phyloP scores from a whole-genome alignment of 306 rosid genomes.

The Lathyrus aphaca region DNA sequence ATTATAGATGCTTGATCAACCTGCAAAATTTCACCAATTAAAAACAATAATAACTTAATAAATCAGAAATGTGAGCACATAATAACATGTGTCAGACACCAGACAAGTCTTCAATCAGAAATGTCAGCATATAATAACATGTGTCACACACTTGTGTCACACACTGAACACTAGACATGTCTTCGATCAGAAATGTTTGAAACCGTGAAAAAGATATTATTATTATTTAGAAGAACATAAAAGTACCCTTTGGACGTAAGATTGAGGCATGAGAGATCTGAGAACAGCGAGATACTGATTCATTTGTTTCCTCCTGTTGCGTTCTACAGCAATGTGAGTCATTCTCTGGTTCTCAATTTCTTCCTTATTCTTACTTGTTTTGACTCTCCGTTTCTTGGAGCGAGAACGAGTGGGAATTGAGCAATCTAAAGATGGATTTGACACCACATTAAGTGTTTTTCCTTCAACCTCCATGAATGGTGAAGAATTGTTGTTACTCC shows the following conservation, averaged over 20 bases:
- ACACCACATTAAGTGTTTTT: not conserved
- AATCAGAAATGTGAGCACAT: too few species aligned
- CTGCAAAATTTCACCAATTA: slow-evolving; percentile 43
- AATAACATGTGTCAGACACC: too few species aligned
- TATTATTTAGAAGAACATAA: not conserved
- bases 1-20: slow-evolving; percentile 95
- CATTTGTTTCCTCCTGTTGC: slow-evolving; percentile 95
- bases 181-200: too few species aligned
- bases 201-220: too few species aligned
- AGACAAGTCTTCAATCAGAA: too few species aligned
- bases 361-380: slow-evolving; percentile 71
- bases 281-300: slow-evolving; percentile 91
- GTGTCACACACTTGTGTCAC: too few species aligned
- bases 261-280: slow-evolving; percentile 84
- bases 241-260: slow-evolving; percentile 88
- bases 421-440: slow-evolving; percentile 47
- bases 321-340: slow-evolving; percentile 97
- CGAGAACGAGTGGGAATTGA: slow-evolving; percentile 44
- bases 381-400: slow-evolving; percentile 71
- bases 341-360: slow-evolving; percentile 97
- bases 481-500: slow-evolving; percentile 42
- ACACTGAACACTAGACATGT: too few species aligned
- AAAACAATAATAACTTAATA: not conserved
- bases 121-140: too few species aligned
- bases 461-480: not conserved